Percentiles rank a stretch among this genome's conserved stretches.
phyloP scores from a whole-genome alignment of 495 filamentous ascomycete genomes.

The Penicillium daleae region DNA sequence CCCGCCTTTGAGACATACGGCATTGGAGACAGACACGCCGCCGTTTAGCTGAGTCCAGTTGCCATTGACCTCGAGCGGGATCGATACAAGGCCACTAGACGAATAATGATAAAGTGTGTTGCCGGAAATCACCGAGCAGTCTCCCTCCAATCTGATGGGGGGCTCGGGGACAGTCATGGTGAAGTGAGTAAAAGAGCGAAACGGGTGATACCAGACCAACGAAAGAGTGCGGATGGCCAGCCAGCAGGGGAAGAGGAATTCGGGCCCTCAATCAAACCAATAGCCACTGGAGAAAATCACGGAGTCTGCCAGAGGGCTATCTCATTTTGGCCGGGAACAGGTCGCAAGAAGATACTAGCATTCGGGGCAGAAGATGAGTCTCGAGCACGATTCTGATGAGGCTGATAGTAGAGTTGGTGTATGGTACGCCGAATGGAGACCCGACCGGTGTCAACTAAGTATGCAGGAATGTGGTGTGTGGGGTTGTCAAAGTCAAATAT shows the following conservation, averaged over 20 bases:
- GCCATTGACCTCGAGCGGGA: conserved; percentile 68
- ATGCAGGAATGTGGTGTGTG: background rate
- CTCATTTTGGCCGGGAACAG: conserved; percentile 33
- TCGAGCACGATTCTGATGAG: background rate
- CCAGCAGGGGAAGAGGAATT: conserved; percentile 21
- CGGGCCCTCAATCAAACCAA: conserved; percentile 17
- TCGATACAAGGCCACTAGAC: conserved; percentile 70
- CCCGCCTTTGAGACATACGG: conserved; percentile 71
- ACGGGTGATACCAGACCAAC: conserved; percentile 39
- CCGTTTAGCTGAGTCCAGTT: conserved; percentile 66
- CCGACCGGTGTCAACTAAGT: background rate
- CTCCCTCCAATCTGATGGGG: conserved; percentile 64
- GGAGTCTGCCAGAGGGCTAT: conserved; percentile 50
- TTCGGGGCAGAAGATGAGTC: conserved; percentile 5
- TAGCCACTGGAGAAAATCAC: conserved; percentile 26
- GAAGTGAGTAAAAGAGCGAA: conserved; percentile 16
- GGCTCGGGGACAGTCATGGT: conserved; percentile 70
- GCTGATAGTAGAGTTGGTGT: background rate
- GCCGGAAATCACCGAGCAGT: conserved; percentile 82
- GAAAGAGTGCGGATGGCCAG: conserved; percentile 35
- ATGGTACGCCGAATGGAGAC: background rate
- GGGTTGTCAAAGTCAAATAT: conserved; percentile 3
- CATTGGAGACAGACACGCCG: conserved; percentile 71
- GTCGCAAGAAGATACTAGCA: conserved; percentile 8
- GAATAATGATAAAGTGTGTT: conserved; percentile 88